These are phyloP conservation scores for Podospora pseudoanserina DNA, from an alignment of 495 filamentous ascomycete genomes.

Conservation along the genomic window DNA sequence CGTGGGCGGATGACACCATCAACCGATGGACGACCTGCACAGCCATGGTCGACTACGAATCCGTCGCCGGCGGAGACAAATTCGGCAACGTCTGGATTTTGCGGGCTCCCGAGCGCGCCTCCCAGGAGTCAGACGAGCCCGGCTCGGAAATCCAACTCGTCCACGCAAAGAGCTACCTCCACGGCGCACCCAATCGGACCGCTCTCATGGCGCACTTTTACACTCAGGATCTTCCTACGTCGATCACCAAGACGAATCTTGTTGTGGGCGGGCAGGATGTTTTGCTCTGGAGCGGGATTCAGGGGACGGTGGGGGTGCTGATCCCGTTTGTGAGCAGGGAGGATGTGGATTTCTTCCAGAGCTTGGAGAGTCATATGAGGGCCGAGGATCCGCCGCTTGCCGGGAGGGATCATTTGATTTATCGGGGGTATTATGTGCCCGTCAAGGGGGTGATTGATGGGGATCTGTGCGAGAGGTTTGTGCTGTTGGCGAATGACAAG, in stretches of 20 bases:
- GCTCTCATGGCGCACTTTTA: constrained; percentile 84
- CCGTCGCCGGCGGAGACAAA: constrained; percentile 90
- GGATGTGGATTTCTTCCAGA: constrained; percentile 97
- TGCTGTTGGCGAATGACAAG: constrained; percentile 73
- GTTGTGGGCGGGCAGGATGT: constrained; percentile 90
- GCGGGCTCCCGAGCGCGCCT: constrained; percentile 80
- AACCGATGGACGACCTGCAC: constrained; percentile 83
- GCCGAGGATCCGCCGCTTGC: constrained; percentile 80
- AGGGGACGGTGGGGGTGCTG: constrained; percentile 88
- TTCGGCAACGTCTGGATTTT: constrained; percentile 96
- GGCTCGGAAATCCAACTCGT: constrained; percentile 83
- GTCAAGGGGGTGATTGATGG: constrained; percentile 97
- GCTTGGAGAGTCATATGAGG: constrained; percentile 79
- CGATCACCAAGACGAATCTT: constrained; percentile 81
- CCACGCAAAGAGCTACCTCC: constrained; percentile 82
- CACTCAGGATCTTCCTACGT: constrained; percentile 86
- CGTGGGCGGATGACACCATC: constrained; percentile 85
- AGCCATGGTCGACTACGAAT: constrained; percentile 97
- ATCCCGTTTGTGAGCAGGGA: constrained; percentile 87
- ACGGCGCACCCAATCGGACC: constrained; percentile 80
- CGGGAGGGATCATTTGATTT: constrained; percentile 91
- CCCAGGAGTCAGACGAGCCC: constrained; percentile 87
- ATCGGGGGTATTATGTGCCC: constrained; percentile 92
- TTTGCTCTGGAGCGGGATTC: constrained; percentile 88
- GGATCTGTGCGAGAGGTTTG: constrained; percentile 93